Evolutionary conservation across 1,284 basidiomycete species (phyloP), one percentile per base, ranked within the genome.

Genomic region (Leccinum glutinopallens): DNA sequence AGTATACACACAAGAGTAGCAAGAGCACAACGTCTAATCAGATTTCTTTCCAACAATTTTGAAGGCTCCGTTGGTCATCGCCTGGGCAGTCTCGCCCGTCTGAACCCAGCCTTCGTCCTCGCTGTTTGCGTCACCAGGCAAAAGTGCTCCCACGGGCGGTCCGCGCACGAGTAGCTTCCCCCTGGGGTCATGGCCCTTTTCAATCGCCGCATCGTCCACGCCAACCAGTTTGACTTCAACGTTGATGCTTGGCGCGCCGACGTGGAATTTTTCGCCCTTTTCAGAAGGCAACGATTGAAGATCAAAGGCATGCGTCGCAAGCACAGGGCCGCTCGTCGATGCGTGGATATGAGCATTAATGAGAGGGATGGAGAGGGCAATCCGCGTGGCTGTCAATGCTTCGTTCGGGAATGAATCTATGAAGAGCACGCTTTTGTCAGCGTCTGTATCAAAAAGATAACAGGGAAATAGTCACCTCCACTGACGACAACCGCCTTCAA

Each of bases 271-370:
- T 15, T 77, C 74, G 32, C 76, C 73, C 17, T 76, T 70, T 13
- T 68, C 65, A 2, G 68, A 69, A 15, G 83, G 80, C 75, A 93
- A 87, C 17, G 85, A 82, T 75, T 93, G 91, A 58, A 93, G 76
- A 72, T 93, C 91, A 54, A 91, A 82, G 0, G 90, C 84, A 70
- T 92, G 88, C 3, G 89, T 85, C 5, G 91, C 89, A 55, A 92
- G 81, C 25, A 92, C 77, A 0, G 91, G 91, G 5, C 87, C 90
- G 5, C 86, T 80, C 41, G 87, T 85, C 32, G 86, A 75, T 2
- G 87, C 81, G 71, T 92, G 86, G 3, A 80, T 82, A 71, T 84
- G 83, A 2, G 81, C 79, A 71, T 87, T 84, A 59, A 93, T 83
- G 56, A 92, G 72, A 0, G 91, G 90, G 6, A 92, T 80, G 5